Evolutionary conservation across 2,329 filamentous ascomycete species (phyloP).

Genomic region (Botryotinia narcissicola): DNA sequence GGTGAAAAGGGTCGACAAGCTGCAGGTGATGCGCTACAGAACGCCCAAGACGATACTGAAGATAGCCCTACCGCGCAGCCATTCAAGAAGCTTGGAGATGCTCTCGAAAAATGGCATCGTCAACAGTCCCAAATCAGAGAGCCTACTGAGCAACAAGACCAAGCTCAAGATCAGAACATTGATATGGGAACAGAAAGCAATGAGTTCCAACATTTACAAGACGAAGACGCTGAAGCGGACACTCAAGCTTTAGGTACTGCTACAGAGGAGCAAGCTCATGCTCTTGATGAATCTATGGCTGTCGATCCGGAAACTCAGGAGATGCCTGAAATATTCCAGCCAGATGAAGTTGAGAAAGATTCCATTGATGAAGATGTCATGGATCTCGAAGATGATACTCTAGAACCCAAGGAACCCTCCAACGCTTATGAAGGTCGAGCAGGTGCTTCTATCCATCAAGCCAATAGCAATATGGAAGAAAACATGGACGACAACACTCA

Average conservation of each 20-base stretch:
- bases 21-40: constrained; percentile 42
- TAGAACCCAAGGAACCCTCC: constrained; percentile 44
- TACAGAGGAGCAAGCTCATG: constrained; percentile 79
- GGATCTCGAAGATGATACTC: constrained; percentile 43
- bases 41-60: constrained; percentile 40
- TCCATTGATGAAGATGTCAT: constrained; percentile 46
- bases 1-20: constrained; percentile 51
- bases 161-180: constrained; percentile 30
- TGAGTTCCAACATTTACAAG: constrained; percentile 91
- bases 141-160: constrained; percentile 51
- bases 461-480: constrained; percentile 46
- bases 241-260: constrained; percentile 89
- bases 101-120: constrained; percentile 87
- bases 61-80: constrained; percentile 57
- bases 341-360: constrained; percentile 44
- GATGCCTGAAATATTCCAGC: constrained; percentile 52
- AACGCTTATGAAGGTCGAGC: constrained; percentile 55
- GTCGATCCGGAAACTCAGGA: constrained; percentile 67
- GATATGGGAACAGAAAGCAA: constrained; percentile 65
- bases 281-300: constrained; percentile 85
- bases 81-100: constrained; percentile 93
- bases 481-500: constrained; percentile 50
- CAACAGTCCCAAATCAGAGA: constrained; percentile 75
- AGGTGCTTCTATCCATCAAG: constrained; percentile 54
- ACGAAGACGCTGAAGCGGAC: constrained; percentile 79